Conservation (phyloP, 257 asterid species). For the Phtheirospermum japonicum region DNA sequence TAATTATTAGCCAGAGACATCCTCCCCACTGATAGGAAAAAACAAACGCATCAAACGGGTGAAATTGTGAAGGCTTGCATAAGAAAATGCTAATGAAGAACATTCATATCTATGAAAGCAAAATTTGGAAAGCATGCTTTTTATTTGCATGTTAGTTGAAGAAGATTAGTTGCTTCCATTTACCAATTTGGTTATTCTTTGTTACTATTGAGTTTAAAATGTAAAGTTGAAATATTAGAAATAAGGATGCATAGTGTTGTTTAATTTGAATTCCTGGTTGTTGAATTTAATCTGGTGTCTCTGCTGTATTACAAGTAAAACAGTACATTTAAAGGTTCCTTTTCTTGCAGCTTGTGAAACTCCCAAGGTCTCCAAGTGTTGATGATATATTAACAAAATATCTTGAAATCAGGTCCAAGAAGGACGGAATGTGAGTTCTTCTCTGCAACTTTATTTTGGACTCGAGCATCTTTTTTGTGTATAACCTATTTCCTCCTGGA, state of each 20-base stretch:
- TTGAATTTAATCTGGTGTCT: constrained; percentile 4
- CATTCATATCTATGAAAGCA: too few species aligned
- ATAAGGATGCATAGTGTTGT: not conserved
- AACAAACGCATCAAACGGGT: not conserved
- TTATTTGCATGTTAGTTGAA: not conserved
- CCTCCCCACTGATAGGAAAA: not conserved
- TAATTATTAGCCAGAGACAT: constrained; percentile 12
- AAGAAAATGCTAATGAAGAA: not conserved
- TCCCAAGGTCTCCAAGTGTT: constrained; percentile 84
- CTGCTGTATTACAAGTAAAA: not conserved
- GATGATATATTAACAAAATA: constrained; percentile 76
- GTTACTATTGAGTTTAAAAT: not conserved
- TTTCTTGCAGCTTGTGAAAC: constrained; percentile 83
- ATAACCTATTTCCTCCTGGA: too few species aligned
- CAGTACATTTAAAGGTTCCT: constrained; percentile 7
- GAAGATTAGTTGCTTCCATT: constrained; percentile 1
- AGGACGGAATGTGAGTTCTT: constrained; percentile 87
- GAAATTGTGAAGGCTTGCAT: not conserved
- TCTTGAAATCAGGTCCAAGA: constrained; percentile 77
- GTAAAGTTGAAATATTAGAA: not conserved
- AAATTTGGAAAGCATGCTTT: too few species aligned
- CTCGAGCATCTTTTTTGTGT: too few species aligned
- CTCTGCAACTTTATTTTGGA: too few species aligned
- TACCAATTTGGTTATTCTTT: not conserved
- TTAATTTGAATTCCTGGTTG: constrained; percentile 9